Conservation (phyloP, 805 yeast species). For the Yarrowia keelungensis region DNA sequence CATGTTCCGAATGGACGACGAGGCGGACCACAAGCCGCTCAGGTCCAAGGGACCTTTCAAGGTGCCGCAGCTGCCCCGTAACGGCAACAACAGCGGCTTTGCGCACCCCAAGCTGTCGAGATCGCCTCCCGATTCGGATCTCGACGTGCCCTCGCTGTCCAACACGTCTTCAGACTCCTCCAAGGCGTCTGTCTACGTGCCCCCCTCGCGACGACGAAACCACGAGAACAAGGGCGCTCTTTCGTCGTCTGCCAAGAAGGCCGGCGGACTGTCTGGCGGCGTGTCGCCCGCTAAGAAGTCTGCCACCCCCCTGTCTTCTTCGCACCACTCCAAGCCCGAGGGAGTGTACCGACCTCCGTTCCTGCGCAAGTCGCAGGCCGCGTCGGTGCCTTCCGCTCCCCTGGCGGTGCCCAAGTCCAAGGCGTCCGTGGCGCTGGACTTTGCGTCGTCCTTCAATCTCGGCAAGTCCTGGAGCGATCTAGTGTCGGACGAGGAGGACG, state of each 20-base stretch:
- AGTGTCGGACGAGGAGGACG: conserved; percentile 46
- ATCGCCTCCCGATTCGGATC: conserved; percentile 23
- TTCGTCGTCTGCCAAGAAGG: conserved; percentile 42
- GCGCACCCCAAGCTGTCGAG: conserved; percentile 26
- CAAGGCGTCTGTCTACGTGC: conserved; percentile 37
- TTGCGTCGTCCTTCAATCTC: conserved; percentile 43
- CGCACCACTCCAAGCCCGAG: conserved; percentile 20
- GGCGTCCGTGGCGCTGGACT: conserved; percentile 41
- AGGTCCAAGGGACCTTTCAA: background rate
- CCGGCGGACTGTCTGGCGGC: background rate
- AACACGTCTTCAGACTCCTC: conserved; percentile 37
- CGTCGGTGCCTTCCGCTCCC: conserved; percentile 30
- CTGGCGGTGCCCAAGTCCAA: conserved; percentile 30
- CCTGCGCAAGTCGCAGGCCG: conserved; percentile 26
- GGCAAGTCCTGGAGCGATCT: conserved; percentile 48
- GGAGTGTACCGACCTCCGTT: conserved; percentile 32
- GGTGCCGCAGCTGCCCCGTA: no score
- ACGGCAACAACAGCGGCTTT: background rate
- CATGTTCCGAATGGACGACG: conserved; percentile 38
- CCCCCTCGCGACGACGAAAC: conserved; percentile 37
- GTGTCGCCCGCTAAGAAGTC: conserved; percentile 23
- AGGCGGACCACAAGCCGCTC: background rate
- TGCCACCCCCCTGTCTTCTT: conserved; percentile 7
- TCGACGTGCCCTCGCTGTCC: conserved; percentile 36
- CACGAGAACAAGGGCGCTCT: conserved; percentile 41